These are phyloP conservation scores for Anaeromyces robustus DNA, from an alignment of 192 early-diverging fungal genomes.

Conservation along the genomic window DNA sequence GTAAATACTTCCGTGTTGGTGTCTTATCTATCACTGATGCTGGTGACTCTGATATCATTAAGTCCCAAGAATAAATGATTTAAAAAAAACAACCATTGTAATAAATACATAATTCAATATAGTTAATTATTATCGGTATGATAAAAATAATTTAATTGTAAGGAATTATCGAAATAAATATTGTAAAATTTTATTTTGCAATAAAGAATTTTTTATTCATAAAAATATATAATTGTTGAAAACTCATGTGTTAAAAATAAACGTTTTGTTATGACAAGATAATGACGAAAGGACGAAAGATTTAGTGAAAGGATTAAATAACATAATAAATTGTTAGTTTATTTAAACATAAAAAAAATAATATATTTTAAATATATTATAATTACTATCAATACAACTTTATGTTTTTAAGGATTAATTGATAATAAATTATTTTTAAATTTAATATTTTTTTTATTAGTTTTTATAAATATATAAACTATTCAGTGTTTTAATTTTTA, in stretches of 20 bases:
- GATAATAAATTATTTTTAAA: too few species aligned
- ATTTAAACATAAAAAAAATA: too few species aligned
- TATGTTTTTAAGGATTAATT: too few species aligned
- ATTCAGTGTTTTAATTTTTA: too few species aligned
- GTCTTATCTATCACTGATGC: conserved; percentile 94
- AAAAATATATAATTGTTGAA: not conserved
- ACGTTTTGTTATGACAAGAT: not conserved
- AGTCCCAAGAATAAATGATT: not conserved
- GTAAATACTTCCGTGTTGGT: conserved; percentile 95
- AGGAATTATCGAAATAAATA: not conserved
- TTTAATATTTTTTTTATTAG: too few species aligned
- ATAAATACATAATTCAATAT: not conserved
- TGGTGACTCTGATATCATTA: conserved; percentile 89
- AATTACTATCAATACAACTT: too few species aligned
- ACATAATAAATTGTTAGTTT: too few species aligned
- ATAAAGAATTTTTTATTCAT: not conserved
- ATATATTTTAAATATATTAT: too few species aligned
- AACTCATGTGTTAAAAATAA: not conserved
- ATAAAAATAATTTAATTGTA: not conserved
- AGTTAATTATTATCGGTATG: not conserved
- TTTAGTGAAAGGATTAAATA: too few species aligned
- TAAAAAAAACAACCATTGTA: not conserved
- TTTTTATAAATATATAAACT: too few species aligned
- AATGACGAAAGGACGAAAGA: too few species aligned
- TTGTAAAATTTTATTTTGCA: not conserved